Base-by-base conservation (phyloP, 805 yeast genomes). In the Starmera dryadoides region DNA sequence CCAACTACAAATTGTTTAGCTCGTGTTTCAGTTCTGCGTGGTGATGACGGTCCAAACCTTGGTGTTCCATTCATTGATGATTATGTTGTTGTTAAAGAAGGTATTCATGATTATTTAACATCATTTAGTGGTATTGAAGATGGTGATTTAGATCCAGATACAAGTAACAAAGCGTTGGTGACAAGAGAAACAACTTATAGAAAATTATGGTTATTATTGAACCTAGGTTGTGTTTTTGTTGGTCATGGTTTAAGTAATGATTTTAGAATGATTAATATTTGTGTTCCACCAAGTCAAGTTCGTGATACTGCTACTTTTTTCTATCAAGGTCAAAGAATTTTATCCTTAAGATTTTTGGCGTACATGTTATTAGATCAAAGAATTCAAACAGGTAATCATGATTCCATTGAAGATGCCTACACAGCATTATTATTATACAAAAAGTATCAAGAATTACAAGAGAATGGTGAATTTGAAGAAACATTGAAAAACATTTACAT, bases 241-340 rank as follows among this genome's bases (percentile, higher is more conserved):
- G 99, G 99, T 0, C 99, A 93, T 63, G 96, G 97, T 2, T 68
- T 93, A 42, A 71, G 74, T 31, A 88, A 87, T 49, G 99, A 93
- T 63, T 93, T 93, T 68, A 71, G 97, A 51, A 85, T 93, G 26
- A 93, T 94, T 49, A 93, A 93, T 53, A 77, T 93, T 35, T 85
- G 84, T 55, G 94, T 94, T 2, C 98, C 98, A 0, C 68, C 70
- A 20, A 59, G 60, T 2, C 98, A 94, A 59, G 89, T 93, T 22
- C 69, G 95, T 40, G 99, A 93, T 59, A 93, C 99, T 0, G 80
- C 86, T 2, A 81, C 79, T 34, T 71, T 86, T 31, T 93, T 77
- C 61, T 85, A 81, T 59, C 69, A 86, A 47, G 79, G 83, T 37
- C 86, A 83, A 52, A 66, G 98, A 43, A 82, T 79, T 44, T 66